Evolutionary conservation across 2,329 filamentous ascomycete species (phyloP), one percentile per base, ranked within the genome.

Genomic region (Diaporthe sp.): DNA sequence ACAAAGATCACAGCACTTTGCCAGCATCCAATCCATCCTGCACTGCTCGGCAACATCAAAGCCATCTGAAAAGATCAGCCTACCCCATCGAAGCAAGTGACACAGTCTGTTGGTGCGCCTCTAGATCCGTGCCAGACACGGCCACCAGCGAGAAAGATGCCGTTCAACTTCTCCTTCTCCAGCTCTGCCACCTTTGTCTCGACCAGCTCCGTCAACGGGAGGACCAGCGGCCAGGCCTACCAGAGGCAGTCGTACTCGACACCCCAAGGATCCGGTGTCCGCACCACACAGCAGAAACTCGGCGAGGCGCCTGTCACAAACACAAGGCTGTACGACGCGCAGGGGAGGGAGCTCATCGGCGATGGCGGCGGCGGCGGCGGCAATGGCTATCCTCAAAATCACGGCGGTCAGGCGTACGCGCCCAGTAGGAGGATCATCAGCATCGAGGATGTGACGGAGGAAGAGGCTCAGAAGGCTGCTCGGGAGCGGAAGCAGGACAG

Each of bases 81-180:
- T 4, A 10, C 7, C 31, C 25, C 62, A 25, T 51, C 39, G 2
- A 19, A 72, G 5, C 25, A 12, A 46, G n/a, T 31, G 5, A 28
- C 6, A 34, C 1, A 39, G 10, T 51, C 71, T 46, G 13, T 12
- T 39, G 34, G 39, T 15, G 12, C 22, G 25, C 55, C 42, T 49
- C 28, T 4, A 37, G 9, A 49, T 22, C 46, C 44, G 67, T 46
- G 37, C 19, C 25, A 31, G n/a, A 17, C 25, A 61, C 19, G 28
- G 6, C 3, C 9, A 39, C 31, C 28, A 61, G 37, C 25, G 57
- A 49, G 13, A 34, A 61, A 37, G 31, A 76, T 76, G 75, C 42
- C 72, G 39, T 76, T 76, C 75, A 76, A 51, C 61, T 76, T 76
- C 73, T 75, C 68, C 34, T 75, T 77, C 25, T 75, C 73, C 12